phyloP scores from a whole-genome alignment of 257 asterid species.

The Mitragyna speciosa region DNA sequence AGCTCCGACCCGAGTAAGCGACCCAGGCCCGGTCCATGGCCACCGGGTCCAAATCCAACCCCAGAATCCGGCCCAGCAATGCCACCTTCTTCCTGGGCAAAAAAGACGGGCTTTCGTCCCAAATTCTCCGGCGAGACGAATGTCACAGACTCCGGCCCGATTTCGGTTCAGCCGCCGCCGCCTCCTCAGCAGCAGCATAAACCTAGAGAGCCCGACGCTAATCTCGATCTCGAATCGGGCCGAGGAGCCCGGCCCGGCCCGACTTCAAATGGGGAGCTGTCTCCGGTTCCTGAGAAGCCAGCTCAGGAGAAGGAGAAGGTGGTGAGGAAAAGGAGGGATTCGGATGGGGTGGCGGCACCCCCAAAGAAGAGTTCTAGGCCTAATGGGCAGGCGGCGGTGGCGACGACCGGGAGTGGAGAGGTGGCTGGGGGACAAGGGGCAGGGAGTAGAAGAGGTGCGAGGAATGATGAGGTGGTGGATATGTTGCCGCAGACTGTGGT shows the following conservation, averaged over 20 bases:
- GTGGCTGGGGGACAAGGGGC: no score
- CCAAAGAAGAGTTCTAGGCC: conserved; percentile 37
- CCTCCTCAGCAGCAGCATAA: conserved; percentile 37
- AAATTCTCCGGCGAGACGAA: conserved; percentile 92
- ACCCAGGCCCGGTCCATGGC: conserved; percentile 76
- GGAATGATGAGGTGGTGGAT: conserved; percentile 60
- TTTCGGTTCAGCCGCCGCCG: conserved; percentile 41
- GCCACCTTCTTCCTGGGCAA: conserved; percentile 98
- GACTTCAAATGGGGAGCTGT: conserved; percentile 59
- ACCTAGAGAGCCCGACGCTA: conserved; percentile 37
- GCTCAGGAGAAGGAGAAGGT: conserved; percentile 46
- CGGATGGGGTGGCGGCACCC: conserved; percentile 53
- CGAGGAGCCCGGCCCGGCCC: conserved; percentile 57
- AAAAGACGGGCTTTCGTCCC: conserved; percentile 89
- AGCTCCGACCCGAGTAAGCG: conserved; percentile 68
- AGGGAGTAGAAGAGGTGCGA: not conserved
- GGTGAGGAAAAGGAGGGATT: conserved; percentile 82
- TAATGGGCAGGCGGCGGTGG: conserved; percentile 47
- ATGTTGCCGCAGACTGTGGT: conserved; percentile 55
- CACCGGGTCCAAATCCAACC: conserved; percentile 40
- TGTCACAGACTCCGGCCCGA: conserved; percentile 74
- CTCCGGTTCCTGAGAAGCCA: conserved; percentile 19
- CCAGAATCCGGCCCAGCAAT: conserved; percentile 57
- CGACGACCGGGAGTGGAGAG: not conserved
- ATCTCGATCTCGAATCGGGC: conserved; percentile 72